Percentiles rank a stretch among this genome's conserved stretches.
These are phyloP conservation scores for Eragrostis tef DNA, from an alignment of 202 grass and related monocot genomes.

Conservation along the genomic window DNA sequence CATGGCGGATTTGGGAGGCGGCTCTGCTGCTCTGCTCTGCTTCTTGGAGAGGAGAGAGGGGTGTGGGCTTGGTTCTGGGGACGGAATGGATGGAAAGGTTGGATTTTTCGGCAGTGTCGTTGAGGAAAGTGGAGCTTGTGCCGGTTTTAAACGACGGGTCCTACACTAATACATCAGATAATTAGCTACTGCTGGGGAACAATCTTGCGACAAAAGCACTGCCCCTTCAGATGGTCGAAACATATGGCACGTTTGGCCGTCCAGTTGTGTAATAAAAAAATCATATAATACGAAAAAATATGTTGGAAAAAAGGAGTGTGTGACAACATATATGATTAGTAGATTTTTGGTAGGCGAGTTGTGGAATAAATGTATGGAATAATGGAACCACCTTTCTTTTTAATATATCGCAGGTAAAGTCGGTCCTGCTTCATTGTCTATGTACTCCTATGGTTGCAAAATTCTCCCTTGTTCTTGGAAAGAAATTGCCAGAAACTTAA, in stretches of 20 bases:
- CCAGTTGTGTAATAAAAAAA: too few species aligned
- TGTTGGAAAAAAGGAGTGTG: neutral
- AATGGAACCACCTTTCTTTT: too few species aligned
- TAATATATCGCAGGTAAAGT: too few species aligned
- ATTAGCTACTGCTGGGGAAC: neutral
- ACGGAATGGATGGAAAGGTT: neutral
- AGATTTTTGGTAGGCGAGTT: too few species aligned
- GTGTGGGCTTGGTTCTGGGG: neutral
- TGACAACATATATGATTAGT: too few species aligned
- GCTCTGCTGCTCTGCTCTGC: neutral
- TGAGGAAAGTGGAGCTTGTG: neutral
- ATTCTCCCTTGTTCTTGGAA: too few species aligned
- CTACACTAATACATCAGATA: neutral
- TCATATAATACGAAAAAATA: neutral
- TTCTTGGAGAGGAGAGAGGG: neutral
- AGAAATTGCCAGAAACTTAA: too few species aligned
- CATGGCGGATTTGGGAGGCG: constrained; percentile 45
- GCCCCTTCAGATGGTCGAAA: too few species aligned
- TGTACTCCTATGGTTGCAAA: too few species aligned
- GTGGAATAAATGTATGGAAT: too few species aligned
- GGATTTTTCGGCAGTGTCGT: neutral
- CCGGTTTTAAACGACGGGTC: constrained; percentile 16
- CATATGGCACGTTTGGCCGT: too few species aligned
- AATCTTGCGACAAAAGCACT: neutral
- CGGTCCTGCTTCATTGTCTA: too few species aligned